phyloP scores from a whole-genome alignment of 2,329 filamentous ascomycete genomes.

The Clonostachys solani region DNA sequence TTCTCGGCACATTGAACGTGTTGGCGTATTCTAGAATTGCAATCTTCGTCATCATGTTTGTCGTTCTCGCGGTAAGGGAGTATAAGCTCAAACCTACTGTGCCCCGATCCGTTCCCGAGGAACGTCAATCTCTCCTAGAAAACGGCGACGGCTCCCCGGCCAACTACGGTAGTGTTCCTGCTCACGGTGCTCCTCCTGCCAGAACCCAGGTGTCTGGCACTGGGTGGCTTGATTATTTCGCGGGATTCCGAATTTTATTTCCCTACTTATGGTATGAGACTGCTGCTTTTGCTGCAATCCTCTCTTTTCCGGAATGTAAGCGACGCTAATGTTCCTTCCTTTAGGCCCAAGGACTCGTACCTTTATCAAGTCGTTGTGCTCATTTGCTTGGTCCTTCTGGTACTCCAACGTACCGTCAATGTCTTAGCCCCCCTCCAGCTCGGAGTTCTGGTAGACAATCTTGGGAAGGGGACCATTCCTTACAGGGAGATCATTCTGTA shows the following conservation, averaged over 20 bases:
- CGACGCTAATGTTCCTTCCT: not conserved
- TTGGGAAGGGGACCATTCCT: conserved; percentile 33
- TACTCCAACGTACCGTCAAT: conserved; percentile 37
- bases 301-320: too few relatives aligned
- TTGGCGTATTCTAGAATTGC: conserved; percentile 23
- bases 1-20: conserved; percentile 21
- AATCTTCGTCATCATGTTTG: conserved; percentile 27
- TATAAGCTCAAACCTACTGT: conserved; percentile 16
- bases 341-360: conserved; percentile 34
- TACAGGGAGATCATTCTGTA: conserved; percentile 37
- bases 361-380: conserved; percentile 33
- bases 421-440: conserved; percentile 36
- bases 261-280: conserved; percentile 35
- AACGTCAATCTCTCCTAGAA: conserved; percentile 31
- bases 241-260: conserved; percentile 37
- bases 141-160: conserved; percentile 24
- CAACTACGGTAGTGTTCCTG: conserved; percentile 17
- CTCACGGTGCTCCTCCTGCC: conserved; percentile 7
- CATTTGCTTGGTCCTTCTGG: conserved; percentile 31
- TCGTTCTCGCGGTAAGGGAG: conserved; percentile 19
- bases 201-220: conserved; percentile 24
- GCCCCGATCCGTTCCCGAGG: conserved; percentile 21
- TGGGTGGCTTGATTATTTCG: conserved; percentile 40
- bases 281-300: too few relatives aligned
- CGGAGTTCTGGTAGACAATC: conserved; percentile 29